phyloP scores from a whole-genome alignment of 495 filamentous ascomycete species.

The Podospora pseudopauciseta region DNA sequence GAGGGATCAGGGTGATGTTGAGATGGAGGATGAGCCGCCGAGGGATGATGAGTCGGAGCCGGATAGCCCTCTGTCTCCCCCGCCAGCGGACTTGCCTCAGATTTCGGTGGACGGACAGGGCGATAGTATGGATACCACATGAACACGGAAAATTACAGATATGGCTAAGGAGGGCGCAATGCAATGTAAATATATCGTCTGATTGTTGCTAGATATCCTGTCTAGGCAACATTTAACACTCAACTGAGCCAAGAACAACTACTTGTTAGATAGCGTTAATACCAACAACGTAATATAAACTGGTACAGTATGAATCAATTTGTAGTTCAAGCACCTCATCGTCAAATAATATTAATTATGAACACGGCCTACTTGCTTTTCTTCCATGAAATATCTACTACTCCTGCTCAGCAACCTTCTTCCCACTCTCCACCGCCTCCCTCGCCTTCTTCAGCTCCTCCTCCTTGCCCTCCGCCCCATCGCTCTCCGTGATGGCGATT shows the following conservation, averaged over 20 bases:
- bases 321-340: background rate
- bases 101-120: slow-evolving; percentile 53
- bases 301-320: background rate
- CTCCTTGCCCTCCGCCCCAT: slow-evolving; percentile 50
- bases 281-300: background rate
- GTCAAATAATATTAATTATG: background rate
- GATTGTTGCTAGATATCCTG: background rate
- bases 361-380: background rate
- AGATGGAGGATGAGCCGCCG: slow-evolving; percentile 38
- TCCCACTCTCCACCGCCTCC: slow-evolving; percentile 42
- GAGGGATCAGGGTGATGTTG: slow-evolving; percentile 54
- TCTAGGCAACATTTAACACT: background rate
- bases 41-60: slow-evolving; percentile 41
- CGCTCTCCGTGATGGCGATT: slow-evolving; percentile 52
- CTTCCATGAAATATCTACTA: background rate
- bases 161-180: background rate
- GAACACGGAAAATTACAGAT: background rate
- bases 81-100: slow-evolving; percentile 44
- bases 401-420: slow-evolving; percentile 33
- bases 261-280: background rate
- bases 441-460: slow-evolving; percentile 62
- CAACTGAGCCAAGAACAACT: background rate
- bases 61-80: slow-evolving; percentile 29
- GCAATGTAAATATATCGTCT: background rate
- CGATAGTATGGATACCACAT: slow-evolving; percentile 71